Evolutionary conservation across 805 yeast species (phyloP).

Genomic region (Saccharomycopsis sp.): DNA sequence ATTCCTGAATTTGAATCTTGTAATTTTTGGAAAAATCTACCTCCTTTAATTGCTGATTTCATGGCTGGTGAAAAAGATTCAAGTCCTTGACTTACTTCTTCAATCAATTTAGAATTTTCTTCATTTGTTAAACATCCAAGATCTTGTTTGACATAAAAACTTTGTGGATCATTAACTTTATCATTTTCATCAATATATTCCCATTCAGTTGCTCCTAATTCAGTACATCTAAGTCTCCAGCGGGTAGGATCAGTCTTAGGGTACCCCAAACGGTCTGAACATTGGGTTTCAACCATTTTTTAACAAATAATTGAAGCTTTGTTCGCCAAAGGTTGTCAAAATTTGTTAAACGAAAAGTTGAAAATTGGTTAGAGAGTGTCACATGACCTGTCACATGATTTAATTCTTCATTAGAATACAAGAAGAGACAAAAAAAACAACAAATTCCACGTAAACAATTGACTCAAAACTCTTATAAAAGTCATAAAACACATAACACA

Average conservation of each 20-base stretch:
- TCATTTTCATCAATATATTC: conserved; percentile 41
- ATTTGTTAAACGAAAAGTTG: no score
- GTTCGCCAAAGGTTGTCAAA: no score
- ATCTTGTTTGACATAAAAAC: conserved; percentile 43
- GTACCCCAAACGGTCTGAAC: conserved; percentile 48
- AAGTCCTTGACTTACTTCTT: conserved; percentile 20
- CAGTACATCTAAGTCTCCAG: conserved; percentile 69
- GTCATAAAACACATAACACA: no score
- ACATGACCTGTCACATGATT: no score
- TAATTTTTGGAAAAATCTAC: conserved; percentile 52
- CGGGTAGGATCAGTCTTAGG: conserved; percentile 55
- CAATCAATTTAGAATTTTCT: conserved; percentile 22
- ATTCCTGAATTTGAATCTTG: conserved; percentile 84
- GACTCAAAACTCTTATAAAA: no score
- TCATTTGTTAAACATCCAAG: conserved; percentile 6
- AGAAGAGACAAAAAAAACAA: no score
- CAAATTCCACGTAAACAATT: no score
- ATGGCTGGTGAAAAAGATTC: conserved; percentile 32
- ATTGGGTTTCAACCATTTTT: no score
- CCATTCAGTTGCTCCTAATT: conserved; percentile 78
- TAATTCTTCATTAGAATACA: no score
- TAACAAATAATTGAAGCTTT: no score
- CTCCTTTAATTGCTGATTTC: conserved; percentile 66
- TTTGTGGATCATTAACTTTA: conserved; percentile 31
- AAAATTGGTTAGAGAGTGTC: no score